A percentile compares a stretch with the other conserved stretches of the same genome.
phyloP scores from a whole-genome alignment of 225 moss, liverwort and hornwort species.

The Ulota crispa region DNA sequence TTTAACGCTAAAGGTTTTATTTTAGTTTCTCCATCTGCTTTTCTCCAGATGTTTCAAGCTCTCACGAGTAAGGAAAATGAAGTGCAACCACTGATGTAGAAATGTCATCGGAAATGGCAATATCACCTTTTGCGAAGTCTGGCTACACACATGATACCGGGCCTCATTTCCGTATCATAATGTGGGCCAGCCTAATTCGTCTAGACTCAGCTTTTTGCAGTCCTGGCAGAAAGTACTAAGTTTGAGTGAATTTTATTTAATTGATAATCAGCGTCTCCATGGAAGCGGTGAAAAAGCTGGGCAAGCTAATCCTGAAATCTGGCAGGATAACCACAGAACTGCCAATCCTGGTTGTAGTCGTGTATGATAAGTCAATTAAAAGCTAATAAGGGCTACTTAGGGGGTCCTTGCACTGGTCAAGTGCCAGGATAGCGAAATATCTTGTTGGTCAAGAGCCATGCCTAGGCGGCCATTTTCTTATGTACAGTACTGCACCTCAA shows the following conservation, averaged over 20 bases:
- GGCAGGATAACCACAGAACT: background rate
- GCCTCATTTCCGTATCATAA: background rate
- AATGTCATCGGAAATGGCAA: background rate
- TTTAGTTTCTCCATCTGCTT: background rate
- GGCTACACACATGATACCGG: background rate
- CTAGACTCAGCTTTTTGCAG: background rate
- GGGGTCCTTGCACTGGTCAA: too few relatives aligned
- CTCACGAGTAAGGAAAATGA: background rate
- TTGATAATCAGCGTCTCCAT: background rate
- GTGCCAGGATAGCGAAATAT: too few relatives aligned
- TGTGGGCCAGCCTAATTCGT: background rate
- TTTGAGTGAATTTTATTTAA: too few relatives aligned
- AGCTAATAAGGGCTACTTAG: background rate
- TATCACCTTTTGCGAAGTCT: background rate
- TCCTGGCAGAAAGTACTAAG: background rate
- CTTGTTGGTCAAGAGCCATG: too few relatives aligned
- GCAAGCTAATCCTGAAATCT: background rate
- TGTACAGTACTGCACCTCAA: too few relatives aligned
- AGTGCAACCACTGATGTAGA: background rate
- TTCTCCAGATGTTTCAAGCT: background rate
- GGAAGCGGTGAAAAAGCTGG: background rate
- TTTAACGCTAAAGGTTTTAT: background rate
- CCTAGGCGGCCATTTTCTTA: too few relatives aligned
- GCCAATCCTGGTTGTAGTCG: background rate
- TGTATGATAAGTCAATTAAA: background rate